Percentiles rank a stretch among this genome's conserved stretches.
Evolutionary conservation across 31 red algal genomes (phyloP).

Genomic region (Bonnemaisonia californica): DNA sequence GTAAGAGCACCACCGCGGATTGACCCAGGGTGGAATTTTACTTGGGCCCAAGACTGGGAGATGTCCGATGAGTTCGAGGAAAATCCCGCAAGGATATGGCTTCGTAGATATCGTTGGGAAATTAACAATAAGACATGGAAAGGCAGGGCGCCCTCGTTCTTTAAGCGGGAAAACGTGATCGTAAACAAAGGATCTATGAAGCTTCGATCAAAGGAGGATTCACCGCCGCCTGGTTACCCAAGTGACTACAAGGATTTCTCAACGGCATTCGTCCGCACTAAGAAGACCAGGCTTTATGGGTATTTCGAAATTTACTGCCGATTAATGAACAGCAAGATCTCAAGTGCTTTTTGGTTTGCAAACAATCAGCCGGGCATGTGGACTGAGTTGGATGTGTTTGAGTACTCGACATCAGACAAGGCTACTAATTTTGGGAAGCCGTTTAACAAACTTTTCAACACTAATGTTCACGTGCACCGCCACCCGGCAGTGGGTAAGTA

Average conservation of each 20-base stretch:
- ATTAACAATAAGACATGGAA: conserved; percentile 28
- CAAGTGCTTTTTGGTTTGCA: conserved; percentile 62
- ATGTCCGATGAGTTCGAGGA: conserved; percentile 60
- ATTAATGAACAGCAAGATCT: conserved; percentile 56
- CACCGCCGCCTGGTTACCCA: conserved; percentile 18
- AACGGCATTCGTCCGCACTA: conserved; percentile 60
- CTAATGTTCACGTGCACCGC: conserved; percentile 60
- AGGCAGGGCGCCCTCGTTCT: conserved; percentile 46
- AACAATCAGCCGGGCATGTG: conserved; percentile 30
- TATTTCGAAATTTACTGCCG: conserved; percentile 64
- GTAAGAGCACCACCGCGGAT: conserved; percentile 35
- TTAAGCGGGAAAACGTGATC: conserved; percentile 47
- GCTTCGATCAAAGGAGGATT: conserved; percentile 36
- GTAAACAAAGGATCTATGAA: conserved; percentile 39
- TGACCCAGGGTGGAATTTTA: conserved; percentile 19
- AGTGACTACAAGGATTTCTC: conserved; percentile 44
- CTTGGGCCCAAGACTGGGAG: conserved; percentile 51
- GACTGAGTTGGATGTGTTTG: conserved; percentile 71
- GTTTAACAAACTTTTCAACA: conserved; percentile 49
- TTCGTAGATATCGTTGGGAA: conserved; percentile 43
- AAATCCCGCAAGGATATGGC: conserved; percentile 7
- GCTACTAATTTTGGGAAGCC: conserved; percentile 12
- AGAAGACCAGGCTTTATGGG: conserved; percentile 48
- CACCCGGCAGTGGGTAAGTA: conserved; percentile 25
- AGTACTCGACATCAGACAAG: conserved; percentile 50